phyloP scores from a whole-genome alignment of 495 filamentous ascomycete species.

The Oidiodendron maius region DNA sequence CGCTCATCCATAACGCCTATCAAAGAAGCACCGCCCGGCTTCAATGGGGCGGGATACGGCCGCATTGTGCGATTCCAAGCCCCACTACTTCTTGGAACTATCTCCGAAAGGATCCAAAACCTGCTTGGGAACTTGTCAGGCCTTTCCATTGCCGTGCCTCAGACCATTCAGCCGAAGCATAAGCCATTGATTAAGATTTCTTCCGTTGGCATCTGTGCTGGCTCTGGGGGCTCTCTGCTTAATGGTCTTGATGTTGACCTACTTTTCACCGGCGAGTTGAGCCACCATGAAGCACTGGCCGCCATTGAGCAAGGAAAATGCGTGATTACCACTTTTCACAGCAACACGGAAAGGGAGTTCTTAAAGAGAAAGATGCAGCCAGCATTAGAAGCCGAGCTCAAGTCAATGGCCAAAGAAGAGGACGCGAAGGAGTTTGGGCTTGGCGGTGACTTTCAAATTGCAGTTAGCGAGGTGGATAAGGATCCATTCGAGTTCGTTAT shows the following conservation, averaged over 20 bases:
- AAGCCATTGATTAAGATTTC: slow-evolving; percentile 45
- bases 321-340: slow-evolving; percentile 83
- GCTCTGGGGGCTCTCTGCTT: slow-evolving; percentile 71
- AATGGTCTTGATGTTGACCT: slow-evolving; percentile 65
- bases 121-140: slow-evolving; percentile 55
- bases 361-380: slow-evolving; percentile 62
- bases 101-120: slow-evolving; percentile 39
- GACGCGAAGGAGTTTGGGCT: slow-evolving; percentile 20
- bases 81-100: slow-evolving; percentile 23
- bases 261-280: slow-evolving; percentile 87
- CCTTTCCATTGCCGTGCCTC: slow-evolving; percentile 65
- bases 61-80: slow-evolving; percentile 59
- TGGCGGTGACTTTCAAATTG: slow-evolving; percentile 47
- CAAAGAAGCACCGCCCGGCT: slow-evolving; percentile 28
- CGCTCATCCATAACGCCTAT: slow-evolving; percentile 14
- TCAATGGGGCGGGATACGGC: slow-evolving; percentile 68
- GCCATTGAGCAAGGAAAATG: slow-evolving; percentile 82
- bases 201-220: slow-evolving; percentile 71
- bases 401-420: slow-evolving; percentile 18
- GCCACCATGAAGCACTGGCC: slow-evolving; percentile 83
- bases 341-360: slow-evolving; percentile 83
- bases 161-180: slow-evolving; percentile 38
- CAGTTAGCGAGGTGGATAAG: slow-evolving; percentile 70
- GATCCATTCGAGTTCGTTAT: slow-evolving; percentile 54
- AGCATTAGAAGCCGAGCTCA: slow-evolving; percentile 55